A percentile compares a stretch with the other conserved stretches of the same genome.
Conservation (phyloP, 179 eudicot genomes). For the Vitellaria paradoxa region DNA sequence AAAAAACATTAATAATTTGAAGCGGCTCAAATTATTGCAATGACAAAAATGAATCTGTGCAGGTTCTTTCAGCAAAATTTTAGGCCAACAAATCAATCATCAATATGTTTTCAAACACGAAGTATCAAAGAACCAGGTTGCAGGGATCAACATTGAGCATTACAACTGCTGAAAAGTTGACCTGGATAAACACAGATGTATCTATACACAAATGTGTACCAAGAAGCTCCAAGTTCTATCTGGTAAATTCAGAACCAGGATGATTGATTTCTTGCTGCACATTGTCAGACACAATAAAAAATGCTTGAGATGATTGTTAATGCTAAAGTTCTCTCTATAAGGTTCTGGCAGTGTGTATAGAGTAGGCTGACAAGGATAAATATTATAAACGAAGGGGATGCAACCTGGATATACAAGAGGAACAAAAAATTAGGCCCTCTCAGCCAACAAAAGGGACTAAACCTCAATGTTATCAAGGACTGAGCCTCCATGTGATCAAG, state of each 20-base stretch:
- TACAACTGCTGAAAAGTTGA: conserved; percentile 32
- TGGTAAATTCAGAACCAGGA: conserved; percentile 31
- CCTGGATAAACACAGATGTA: conserved; percentile 31
- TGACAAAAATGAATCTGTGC: conserved; percentile 56
- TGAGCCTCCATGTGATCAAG: too few species aligned
- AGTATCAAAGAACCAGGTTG: conserved; percentile 48
- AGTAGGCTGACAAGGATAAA: too few species aligned
- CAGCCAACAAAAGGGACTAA: too few species aligned
- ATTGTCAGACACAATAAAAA: not conserved
- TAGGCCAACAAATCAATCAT: conserved; percentile 47
- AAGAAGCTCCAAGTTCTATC: conserved; percentile 42
- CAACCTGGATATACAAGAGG: too few species aligned
- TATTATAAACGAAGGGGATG: too few species aligned
- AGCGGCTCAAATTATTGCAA: conserved; percentile 15
- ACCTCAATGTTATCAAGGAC: too few species aligned
- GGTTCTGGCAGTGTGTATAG: not conserved
- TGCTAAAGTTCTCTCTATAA: not conserved
- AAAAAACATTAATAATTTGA: not conserved
- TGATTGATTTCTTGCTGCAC: conserved; percentile 15
- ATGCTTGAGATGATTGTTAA: not conserved
- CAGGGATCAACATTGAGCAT: conserved; percentile 44
- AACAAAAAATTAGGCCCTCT: too few species aligned
- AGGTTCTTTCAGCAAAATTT: conserved; percentile 53
- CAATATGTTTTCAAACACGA: conserved; percentile 40
- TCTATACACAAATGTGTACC: conserved; percentile 27